phyloP scores from a whole-genome alignment of 1,284 basidiomycete species.

The Neolentinus lepideus region DNA sequence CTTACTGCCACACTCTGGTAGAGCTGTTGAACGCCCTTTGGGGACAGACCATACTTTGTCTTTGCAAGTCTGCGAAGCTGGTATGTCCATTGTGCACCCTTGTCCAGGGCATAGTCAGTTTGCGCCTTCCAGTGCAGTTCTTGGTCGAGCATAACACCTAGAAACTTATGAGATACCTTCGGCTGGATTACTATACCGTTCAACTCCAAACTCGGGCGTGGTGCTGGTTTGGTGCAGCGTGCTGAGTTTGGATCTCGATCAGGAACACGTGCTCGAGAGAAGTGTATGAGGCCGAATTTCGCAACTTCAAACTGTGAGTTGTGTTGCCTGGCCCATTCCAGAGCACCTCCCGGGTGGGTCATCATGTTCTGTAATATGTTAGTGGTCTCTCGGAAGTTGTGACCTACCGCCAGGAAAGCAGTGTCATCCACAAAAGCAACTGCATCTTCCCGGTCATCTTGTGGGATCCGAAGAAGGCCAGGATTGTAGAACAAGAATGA shows the following conservation, averaged over 20 bases:
- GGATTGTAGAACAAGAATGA: constrained; percentile 27
- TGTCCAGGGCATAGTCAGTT: constrained; percentile 17
- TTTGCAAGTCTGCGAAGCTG: constrained; percentile 17
- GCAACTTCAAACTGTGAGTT: constrained; percentile 17
- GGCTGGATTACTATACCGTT: constrained; percentile 8
- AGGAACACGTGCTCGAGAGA: neutral
- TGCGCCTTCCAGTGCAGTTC: constrained; percentile 27
- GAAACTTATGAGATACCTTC: constrained; percentile 18
- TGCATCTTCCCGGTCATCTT: constrained; percentile 10
- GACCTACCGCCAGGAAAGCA: constrained; percentile 9
- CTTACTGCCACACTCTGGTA: constrained; percentile 25
- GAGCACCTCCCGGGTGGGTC: constrained; percentile 11
- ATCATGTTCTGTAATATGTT: constrained; percentile 13
- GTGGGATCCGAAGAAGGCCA: constrained; percentile 15
- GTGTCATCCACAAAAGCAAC: constrained; percentile 25
- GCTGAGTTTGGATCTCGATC: constrained; percentile 7
- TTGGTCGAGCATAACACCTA: constrained; percentile 29
- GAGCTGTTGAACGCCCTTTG: constrained; percentile 11
- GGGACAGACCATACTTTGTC: constrained; percentile 14
- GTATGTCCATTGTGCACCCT: constrained; percentile 18
- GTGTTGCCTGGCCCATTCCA: constrained; percentile 17
- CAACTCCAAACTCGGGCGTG: neutral
- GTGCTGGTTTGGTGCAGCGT: neutral
- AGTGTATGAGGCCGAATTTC: constrained; percentile 18
- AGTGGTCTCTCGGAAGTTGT: constrained; percentile 11